A percentile compares a stretch with the other conserved stretches of the same genome.
phyloP scores from a whole-genome alignment of 78 protist species.

The Monosiga brevicollis region DNA sequence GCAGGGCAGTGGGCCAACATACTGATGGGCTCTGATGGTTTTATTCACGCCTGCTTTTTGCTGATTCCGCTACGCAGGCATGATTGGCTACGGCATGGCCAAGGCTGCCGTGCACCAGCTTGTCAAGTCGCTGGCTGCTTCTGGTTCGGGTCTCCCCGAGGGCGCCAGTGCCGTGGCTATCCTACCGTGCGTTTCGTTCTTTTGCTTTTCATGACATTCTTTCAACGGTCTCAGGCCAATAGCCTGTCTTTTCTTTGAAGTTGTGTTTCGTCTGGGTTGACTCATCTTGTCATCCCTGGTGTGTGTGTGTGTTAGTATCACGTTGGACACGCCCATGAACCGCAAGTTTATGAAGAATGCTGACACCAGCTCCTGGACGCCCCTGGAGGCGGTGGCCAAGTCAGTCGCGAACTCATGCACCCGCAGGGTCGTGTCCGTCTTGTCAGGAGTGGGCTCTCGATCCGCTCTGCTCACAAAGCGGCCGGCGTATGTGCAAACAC shows the following conservation, averaged over 20 bases:
- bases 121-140: conserved; percentile 19
- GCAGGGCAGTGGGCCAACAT: no score
- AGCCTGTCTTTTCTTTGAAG: no score
- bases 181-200: conserved; percentile 28
- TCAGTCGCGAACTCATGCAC: no score
- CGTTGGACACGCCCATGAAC: conserved; percentile 77
- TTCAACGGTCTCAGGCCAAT: no score
- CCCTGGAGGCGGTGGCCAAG: conserved; percentile 40
- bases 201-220: background rate
- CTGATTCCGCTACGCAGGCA: conserved; percentile 14
- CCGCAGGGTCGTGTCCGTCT: background rate
- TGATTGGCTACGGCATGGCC: conserved; percentile 63
- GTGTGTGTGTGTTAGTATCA: no score
- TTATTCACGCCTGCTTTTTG: no score
- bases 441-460: background rate
- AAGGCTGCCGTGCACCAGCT: conserved; percentile 69
- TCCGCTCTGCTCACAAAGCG: no score
- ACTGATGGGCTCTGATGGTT: no score
- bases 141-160: conserved; percentile 34
- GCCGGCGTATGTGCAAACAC: background rate
- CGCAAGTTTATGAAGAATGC: conserved; percentile 69
- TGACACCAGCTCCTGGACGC: conserved; percentile 75
- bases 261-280: no score
- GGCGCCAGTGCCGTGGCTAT: conserved; percentile 42
- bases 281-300: no score